phyloP scores from a whole-genome alignment of 345 rosid genomes.

The Rhizophora mangle region DNA sequence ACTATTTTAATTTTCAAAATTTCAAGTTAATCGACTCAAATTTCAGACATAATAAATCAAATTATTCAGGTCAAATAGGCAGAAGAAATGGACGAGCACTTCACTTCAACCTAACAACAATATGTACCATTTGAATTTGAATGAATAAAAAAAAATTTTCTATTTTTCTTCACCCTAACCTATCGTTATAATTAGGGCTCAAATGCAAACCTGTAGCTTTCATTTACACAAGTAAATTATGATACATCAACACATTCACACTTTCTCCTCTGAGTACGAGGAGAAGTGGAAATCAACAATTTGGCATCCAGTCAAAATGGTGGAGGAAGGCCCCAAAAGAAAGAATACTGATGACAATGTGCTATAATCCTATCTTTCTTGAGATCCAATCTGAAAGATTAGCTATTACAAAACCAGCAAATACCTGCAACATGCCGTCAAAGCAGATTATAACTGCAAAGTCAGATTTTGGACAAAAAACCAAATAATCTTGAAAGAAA shows the following conservation, averaged over 20 bases:
- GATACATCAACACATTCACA: slow-evolving; percentile 11
- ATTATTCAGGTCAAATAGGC: too few relatives aligned
- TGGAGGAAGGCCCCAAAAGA: slow-evolving; percentile 33
- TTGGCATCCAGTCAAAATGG: slow-evolving; percentile 13
- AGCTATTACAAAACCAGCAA: slow-evolving; percentile 89
- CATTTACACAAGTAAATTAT: slow-evolving; percentile 28
- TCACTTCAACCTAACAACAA: too few relatives aligned
- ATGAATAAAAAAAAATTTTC: too few relatives aligned
- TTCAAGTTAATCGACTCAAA: too few relatives aligned
- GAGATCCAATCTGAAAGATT: slow-evolving; percentile 74
- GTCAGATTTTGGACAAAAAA: not conserved
- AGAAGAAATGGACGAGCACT: too few relatives aligned
- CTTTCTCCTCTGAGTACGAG: not conserved
- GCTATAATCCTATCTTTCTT: slow-evolving; percentile 77
- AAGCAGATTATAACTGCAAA: slow-evolving; percentile 3
- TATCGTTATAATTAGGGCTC: slow-evolving; percentile 10
- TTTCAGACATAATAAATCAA: too few relatives aligned
- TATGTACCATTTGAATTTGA: too few relatives aligned
- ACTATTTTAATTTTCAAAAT: too few relatives aligned
- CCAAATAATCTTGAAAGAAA: not conserved
- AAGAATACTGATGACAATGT: slow-evolving; percentile 13
- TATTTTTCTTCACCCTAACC: slow-evolving; percentile 1
- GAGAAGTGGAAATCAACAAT: slow-evolving; percentile 12
- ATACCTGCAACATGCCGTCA: slow-evolving; percentile 51
- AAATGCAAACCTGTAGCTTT: slow-evolving; percentile 6